Conservation (phyloP, 805 yeast species). For the Metschnikowia cubensis region DNA sequence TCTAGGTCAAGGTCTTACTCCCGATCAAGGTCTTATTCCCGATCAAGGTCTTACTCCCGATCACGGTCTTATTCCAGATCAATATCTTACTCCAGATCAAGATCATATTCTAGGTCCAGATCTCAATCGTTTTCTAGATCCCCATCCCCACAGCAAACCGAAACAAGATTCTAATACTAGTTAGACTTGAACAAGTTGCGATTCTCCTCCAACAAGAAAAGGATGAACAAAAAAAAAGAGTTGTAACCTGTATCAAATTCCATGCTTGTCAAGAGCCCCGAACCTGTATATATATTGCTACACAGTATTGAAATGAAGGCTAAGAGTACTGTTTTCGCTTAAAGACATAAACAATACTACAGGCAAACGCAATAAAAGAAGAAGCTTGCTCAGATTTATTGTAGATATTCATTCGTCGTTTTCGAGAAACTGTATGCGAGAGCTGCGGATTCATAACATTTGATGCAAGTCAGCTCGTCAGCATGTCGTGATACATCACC, state of each 20-base stretch:
- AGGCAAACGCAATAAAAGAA: too few species aligned
- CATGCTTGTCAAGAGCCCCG: too few species aligned
- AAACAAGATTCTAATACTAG: neutral
- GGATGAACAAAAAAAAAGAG: too few species aligned
- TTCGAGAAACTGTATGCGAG: neutral
- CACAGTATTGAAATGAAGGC: too few species aligned
- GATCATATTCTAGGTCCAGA: constrained; percentile 9
- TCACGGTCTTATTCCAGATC: constrained; percentile 12
- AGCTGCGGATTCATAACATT: neutral
- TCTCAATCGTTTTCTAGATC: constrained; percentile 7
- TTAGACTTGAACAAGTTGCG: neutral
- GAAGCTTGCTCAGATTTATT: too few species aligned
- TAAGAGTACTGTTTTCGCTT: too few species aligned
- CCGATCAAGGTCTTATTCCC: constrained; percentile 19
- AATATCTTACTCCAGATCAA: constrained; percentile 17
- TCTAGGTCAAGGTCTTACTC: constrained; percentile 14
- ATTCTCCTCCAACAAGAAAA: too few species aligned
- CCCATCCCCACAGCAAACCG: constrained; percentile 2
- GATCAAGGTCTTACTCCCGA: constrained; percentile 9
- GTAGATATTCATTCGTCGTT: too few species aligned
- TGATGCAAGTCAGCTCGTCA: neutral
- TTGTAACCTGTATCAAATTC: too few species aligned
- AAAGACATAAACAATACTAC: neutral
- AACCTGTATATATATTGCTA: too few species aligned
- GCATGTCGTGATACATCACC: neutral